Conservation (phyloP, 441 rosid genomes). For the Kokia cookei region DNA sequence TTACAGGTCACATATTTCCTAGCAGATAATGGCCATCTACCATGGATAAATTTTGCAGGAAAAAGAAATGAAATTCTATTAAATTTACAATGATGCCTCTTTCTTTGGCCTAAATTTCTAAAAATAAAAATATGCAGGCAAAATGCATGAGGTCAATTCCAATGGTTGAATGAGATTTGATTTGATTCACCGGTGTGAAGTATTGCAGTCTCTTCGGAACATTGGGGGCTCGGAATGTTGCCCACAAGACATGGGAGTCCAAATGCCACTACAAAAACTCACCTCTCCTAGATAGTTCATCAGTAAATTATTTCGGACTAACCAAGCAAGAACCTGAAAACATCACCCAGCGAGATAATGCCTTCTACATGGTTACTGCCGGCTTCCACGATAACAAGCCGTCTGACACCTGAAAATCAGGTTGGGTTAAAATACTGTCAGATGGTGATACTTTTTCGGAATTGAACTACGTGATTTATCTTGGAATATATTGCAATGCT, state of each 20-base stretch:
- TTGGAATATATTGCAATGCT: constrained; percentile 21
- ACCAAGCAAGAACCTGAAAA: constrained; percentile 43
- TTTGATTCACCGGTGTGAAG: not conserved
- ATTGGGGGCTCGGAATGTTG: constrained; percentile 8
- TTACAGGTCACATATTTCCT: constrained; percentile 20
- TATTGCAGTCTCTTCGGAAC: not conserved
- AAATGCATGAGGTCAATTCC: constrained; percentile 21
- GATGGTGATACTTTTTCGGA: not conserved
- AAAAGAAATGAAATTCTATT: constrained; percentile 8
- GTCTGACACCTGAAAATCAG: constrained; percentile 37
- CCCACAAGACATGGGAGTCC: not conserved
- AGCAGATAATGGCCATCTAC: constrained; percentile 22
- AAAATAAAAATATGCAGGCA: constrained; percentile 16
- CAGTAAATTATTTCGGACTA: constrained; percentile 11
- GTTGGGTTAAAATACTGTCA: not conserved
- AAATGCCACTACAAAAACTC: constrained; percentile 4
- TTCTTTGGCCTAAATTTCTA: constrained; percentile 27
- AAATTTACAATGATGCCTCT: constrained; percentile 19
- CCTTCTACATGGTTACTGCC: constrained; percentile 56
- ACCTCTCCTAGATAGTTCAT: constrained; percentile 7
- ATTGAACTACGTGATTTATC: not conserved
- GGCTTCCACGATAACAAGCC: constrained; percentile 49
- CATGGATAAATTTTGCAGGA: constrained; percentile 12
- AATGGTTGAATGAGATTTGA: constrained; percentile 15
- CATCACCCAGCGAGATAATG: constrained; percentile 35